Conservation (phyloP, 2,329 filamentous ascomycete genomes). For the Bipolaris zeicola region DNA sequence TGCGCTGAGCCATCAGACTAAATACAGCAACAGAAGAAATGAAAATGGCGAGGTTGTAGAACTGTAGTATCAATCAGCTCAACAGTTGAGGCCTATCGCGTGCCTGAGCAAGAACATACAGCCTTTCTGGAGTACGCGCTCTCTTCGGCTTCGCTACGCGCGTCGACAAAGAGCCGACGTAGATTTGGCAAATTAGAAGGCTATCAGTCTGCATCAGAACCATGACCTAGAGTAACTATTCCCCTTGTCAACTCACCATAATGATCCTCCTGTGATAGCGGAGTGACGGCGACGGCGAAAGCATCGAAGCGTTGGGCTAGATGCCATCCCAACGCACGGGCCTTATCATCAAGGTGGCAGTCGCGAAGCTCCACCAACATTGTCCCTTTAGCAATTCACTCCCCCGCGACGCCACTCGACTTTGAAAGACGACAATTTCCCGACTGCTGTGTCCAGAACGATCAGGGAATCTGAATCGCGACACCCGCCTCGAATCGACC, state of each 20-base stretch:
- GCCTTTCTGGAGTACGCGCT: slow-evolving; percentile 92
- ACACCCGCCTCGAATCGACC: slow-evolving; percentile 2
- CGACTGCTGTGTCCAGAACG: not conserved
- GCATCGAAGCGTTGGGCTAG: slow-evolving; percentile 16
- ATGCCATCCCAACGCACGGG: slow-evolving; percentile 25
- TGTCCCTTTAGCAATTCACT: slow-evolving; percentile 17
- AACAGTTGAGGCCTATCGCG: not conserved
- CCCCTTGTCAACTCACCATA: slow-evolving; percentile 21
- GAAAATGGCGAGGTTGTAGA: slow-evolving; percentile 96
- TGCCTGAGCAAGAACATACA: slow-evolving; percentile 59
- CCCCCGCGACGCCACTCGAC: slow-evolving; percentile 11
- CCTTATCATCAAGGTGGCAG: slow-evolving; percentile 37
- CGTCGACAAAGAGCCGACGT: slow-evolving; percentile 94
- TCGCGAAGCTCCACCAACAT: slow-evolving; percentile 31
- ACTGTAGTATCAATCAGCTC: slow-evolving; percentile 59
- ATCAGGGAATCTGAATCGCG: slow-evolving; percentile 7
- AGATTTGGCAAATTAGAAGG: slow-evolving; percentile 87
- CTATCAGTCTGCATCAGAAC: slow-evolving; percentile 33
- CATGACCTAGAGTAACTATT: not conserved
- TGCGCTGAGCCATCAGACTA: slow-evolving; percentile 87
- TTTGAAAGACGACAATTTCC: not conserved
- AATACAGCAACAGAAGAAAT: slow-evolving; percentile 96
- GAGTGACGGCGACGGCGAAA: slow-evolving; percentile 7
- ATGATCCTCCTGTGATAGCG: slow-evolving; percentile 10
- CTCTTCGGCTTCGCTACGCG: slow-evolving; percentile 90